A percentile compares a stretch with the other conserved stretches of the same genome.
Evolutionary conservation across 768 basidiomycete genomes (phyloP).

Genomic region (Cantharellus cinnabarinus): DNA sequence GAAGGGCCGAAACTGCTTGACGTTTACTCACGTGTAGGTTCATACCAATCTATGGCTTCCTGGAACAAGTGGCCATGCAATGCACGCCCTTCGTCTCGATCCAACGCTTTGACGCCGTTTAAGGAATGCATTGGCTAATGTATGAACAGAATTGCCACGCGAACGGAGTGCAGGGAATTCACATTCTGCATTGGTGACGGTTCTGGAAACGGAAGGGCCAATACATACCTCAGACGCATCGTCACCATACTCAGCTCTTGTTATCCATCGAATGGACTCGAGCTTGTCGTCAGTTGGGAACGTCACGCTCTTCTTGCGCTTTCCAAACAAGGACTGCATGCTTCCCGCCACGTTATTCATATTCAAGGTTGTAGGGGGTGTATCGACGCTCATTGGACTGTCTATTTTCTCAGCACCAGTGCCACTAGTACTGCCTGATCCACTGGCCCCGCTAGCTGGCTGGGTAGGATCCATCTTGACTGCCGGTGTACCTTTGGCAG

Average conservation of each 20-base stretch:
- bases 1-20: background rate
- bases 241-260: conserved; percentile 75
- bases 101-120: conserved; percentile 66
- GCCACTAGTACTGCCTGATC: background rate
- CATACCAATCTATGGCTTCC: conserved; percentile 71
- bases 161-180: conserved; percentile 3
- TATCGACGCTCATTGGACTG: background rate
- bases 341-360: background rate
- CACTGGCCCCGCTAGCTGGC: conserved; percentile 3
- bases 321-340: conserved; percentile 13
- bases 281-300: conserved; percentile 61
- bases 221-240: conserved; percentile 65
- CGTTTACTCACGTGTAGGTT: conserved; percentile 49
- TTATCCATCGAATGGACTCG: conserved; percentile 58
- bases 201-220: background rate
- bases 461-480: conserved; percentile 12
- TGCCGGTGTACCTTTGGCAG: conserved; percentile 38
- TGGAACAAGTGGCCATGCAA: conserved; percentile 67
- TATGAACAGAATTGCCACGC: background rate
- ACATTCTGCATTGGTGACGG: conserved; percentile 1
- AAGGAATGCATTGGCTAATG: conserved; percentile 44
- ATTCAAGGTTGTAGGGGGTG: background rate
- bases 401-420: background rate
- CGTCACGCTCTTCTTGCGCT: conserved; percentile 57
- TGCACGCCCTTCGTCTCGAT: conserved; percentile 72